Percentiles rank a stretch among this genome's conserved stretches.
These are phyloP conservation scores for Salvia splendens DNA, from an alignment of 257 asterid genomes.

Conservation along the genomic window DNA sequence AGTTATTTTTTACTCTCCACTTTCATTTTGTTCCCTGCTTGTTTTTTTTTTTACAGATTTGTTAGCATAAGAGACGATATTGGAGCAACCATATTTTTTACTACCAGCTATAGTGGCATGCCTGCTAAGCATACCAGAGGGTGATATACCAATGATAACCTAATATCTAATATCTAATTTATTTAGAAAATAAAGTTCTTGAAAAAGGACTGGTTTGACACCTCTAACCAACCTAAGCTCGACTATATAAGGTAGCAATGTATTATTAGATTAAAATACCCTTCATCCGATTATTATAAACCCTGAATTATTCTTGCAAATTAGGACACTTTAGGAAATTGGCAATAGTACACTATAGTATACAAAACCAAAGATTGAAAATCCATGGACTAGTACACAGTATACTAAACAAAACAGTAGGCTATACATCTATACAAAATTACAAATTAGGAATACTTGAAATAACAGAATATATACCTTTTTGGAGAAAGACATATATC, in stretches of 20 bases:
- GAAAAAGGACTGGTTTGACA: not conserved
- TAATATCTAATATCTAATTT: not conserved
- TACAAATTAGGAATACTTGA: not conserved
- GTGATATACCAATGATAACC: not conserved
- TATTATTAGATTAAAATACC: conserved; percentile 1
- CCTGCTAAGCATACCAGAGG: too few relatives aligned
- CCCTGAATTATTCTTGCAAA: not conserved
- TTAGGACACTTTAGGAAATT: not conserved
- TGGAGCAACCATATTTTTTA: too few relatives aligned
- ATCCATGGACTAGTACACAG: not conserved
- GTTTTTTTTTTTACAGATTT: too few relatives aligned
- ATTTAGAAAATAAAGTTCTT: not conserved
- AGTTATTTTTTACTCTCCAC: too few relatives aligned
- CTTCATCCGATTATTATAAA: not conserved
- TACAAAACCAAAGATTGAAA: not conserved
- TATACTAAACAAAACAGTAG: not conserved
- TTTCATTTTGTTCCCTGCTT: too few relatives aligned
- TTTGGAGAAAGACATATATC: not conserved
- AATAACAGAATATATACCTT: not conserved
- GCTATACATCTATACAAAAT: not conserved
- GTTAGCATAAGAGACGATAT: too few relatives aligned
- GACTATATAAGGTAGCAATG: not conserved
- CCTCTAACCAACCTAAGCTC: not conserved
- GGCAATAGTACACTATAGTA: too few relatives aligned
- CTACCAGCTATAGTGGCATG: not conserved